Conservation (phyloP, 2,329 filamentous ascomycete genomes). For the Mycosphaerelloides madeirae region DNA sequence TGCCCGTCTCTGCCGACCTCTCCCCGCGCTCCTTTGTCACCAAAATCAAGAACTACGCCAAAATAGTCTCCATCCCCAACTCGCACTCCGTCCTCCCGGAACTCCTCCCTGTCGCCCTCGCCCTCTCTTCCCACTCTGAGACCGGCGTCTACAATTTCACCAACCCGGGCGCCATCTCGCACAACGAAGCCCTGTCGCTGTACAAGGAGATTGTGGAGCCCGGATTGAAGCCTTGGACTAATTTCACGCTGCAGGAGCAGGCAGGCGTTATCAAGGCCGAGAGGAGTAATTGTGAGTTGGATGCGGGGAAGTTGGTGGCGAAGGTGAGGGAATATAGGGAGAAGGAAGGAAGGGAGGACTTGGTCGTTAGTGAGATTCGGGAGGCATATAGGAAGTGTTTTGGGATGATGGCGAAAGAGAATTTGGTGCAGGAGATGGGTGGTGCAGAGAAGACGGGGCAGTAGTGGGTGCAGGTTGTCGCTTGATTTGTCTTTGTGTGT, state of each 20-base stretch:
- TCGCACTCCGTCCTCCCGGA: slow-evolving; percentile 63
- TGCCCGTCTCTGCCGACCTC: slow-evolving; percentile 65
- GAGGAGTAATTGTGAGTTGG: slow-evolving; percentile 60
- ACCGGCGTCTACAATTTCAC: slow-evolving; percentile 66
- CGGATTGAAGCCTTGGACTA: slow-evolving; percentile 54
- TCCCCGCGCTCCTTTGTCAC: slow-evolving; percentile 64
- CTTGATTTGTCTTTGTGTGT: too few relatives aligned
- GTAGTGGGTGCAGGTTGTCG: slow-evolving; percentile 1
- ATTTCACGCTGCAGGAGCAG: slow-evolving; percentile 63
- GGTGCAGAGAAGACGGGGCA: slow-evolving; percentile 1
- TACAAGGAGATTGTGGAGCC: slow-evolving; percentile 62
- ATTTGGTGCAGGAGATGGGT: slow-evolving; percentile 10
- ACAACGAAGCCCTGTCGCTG: slow-evolving; percentile 61
- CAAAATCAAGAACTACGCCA: slow-evolving; percentile 62
- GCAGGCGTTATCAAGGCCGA: slow-evolving; percentile 63
- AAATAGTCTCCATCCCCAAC: slow-evolving; percentile 64
- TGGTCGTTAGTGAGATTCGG: slow-evolving; percentile 57
- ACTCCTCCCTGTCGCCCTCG: slow-evolving; percentile 57
- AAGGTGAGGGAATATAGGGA: slow-evolving; percentile 54
- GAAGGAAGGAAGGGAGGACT: slow-evolving; percentile 31
- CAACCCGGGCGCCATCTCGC: slow-evolving; percentile 65
- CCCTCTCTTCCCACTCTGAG: slow-evolving; percentile 58
- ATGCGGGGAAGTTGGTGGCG: slow-evolving; percentile 56
- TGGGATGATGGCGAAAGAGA: slow-evolving; percentile 50
- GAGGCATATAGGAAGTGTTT: slow-evolving; percentile 59